These are phyloP conservation scores for Atkinsonella hypoxylon DNA, from an alignment of 2,329 filamentous ascomycete species.

Conservation along the genomic window DNA sequence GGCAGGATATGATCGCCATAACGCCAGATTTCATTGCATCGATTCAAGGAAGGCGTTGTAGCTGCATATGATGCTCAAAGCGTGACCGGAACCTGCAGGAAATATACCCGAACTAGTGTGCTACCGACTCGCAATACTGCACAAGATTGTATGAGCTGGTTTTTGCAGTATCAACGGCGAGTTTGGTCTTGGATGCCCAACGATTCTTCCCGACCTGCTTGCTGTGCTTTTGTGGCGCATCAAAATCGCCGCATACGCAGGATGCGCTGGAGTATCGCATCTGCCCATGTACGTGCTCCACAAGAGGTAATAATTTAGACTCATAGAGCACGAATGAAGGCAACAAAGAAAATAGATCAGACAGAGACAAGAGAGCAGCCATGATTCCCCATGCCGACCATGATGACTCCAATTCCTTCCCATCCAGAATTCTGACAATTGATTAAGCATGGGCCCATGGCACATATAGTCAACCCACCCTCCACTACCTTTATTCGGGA, in stretches of 20 bases:
- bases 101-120: not conserved
- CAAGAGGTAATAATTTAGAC: not conserved
- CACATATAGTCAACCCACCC: not conserved
- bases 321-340: too few relatives aligned
- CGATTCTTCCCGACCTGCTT: not conserved
- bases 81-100: not conserved
- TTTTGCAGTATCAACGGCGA: not conserved
- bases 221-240: not conserved
- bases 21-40: not conserved
- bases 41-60: not conserved
- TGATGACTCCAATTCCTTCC: not conserved
- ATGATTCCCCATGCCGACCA: not conserved
- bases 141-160: not conserved
- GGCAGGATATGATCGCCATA: not conserved
- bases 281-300: not conserved
- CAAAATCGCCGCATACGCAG: not conserved
- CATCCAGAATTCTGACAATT: not conserved
- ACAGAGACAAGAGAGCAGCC: not conserved
- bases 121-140: not conserved
- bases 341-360: too few relatives aligned
- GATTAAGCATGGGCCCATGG: not conserved
- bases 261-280: not conserved
- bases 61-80: conserved; percentile 1
- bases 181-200: conserved; percentile 3
- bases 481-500: not conserved